These are phyloP conservation scores for Podila minutissima DNA, from an alignment of 192 early-diverging fungal species.

Conservation along the genomic window DNA sequence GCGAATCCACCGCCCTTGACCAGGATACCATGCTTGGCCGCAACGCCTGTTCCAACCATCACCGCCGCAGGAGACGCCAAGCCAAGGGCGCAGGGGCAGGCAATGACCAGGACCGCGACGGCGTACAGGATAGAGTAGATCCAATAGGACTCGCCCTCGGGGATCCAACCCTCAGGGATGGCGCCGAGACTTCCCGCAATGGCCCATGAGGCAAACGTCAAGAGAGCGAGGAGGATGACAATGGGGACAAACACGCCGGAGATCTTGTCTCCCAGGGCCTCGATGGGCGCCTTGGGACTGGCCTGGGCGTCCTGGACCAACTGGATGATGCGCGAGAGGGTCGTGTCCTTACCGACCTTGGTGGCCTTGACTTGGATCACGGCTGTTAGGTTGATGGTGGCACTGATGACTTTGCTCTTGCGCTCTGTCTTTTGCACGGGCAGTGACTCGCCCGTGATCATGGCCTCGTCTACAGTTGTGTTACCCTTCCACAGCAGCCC, in stretches of 20 bases:
- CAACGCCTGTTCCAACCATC: conserved; percentile 80
- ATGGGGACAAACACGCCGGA: conserved; percentile 70
- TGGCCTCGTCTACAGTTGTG: conserved; percentile 77
- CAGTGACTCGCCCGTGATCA: conserved; percentile 85
- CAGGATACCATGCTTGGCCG: conserved; percentile 69
- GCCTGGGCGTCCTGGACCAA: conserved; percentile 75
- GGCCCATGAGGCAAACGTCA: conserved; percentile 67
- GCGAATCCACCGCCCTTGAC: conserved; percentile 82
- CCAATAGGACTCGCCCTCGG: conserved; percentile 54
- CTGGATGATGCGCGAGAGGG: conserved; percentile 68
- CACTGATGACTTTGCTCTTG: conserved; percentile 61
- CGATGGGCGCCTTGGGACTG: conserved; percentile 70
- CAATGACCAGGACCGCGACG: conserved; percentile 74
- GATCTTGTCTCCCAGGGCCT: conserved; percentile 70
- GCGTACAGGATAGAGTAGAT: conserved; percentile 64
- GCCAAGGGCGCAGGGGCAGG: conserved; percentile 78
- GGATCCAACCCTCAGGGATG: conserved; percentile 54
- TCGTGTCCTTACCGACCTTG: conserved; percentile 69
- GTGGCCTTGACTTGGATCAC: conserved; percentile 71
- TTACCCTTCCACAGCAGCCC: conserved; percentile 63
- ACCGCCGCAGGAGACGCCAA: conserved; percentile 77
- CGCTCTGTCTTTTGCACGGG: conserved; percentile 69
- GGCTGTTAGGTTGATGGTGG: conserved; percentile 71
- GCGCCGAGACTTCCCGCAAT: conserved; percentile 42
- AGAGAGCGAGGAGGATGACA: conserved; percentile 66